Percentiles rank a stretch among this genome's conserved stretches.
Conservation (phyloP, 306 rosid species). For the Lagenaria siceraria region DNA sequence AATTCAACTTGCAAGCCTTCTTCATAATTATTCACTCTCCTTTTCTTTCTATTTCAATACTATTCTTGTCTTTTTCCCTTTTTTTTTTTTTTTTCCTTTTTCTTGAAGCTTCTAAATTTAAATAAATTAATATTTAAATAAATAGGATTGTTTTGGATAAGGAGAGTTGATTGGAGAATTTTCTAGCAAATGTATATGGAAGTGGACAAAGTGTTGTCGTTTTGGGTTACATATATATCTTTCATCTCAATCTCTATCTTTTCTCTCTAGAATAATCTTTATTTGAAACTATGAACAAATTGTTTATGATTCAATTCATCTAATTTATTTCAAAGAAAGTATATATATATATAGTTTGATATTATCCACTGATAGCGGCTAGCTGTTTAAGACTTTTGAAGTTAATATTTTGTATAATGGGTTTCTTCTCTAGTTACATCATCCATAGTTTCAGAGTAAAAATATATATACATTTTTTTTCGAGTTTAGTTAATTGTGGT, state of each 20-base stretch:
- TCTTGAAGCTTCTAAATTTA: background rate
- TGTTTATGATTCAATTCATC: background rate
- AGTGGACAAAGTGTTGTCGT: background rate
- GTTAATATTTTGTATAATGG: no score
- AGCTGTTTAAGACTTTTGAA: no score
- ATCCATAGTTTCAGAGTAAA: no score
- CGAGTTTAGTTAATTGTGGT: no score
- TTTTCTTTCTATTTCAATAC: no score
- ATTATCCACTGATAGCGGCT: no score
- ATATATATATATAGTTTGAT: no score
- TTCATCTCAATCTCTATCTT: background rate
- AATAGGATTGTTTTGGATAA: background rate
- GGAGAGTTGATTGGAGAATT: background rate
- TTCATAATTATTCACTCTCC: no score
- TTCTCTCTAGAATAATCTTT: background rate
- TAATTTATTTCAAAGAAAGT: no score
- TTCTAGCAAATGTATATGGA: background rate
- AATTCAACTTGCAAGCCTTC: background rate
- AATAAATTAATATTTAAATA: background rate
- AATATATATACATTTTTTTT: no score
- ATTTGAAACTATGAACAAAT: background rate
- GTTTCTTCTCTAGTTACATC: no score
- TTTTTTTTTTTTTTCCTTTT: background rate
- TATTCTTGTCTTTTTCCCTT: background rate
- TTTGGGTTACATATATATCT: background rate